Conservation (phyloP, 176 grass and related monocot species). For the Lolium multiflorum region DNA sequence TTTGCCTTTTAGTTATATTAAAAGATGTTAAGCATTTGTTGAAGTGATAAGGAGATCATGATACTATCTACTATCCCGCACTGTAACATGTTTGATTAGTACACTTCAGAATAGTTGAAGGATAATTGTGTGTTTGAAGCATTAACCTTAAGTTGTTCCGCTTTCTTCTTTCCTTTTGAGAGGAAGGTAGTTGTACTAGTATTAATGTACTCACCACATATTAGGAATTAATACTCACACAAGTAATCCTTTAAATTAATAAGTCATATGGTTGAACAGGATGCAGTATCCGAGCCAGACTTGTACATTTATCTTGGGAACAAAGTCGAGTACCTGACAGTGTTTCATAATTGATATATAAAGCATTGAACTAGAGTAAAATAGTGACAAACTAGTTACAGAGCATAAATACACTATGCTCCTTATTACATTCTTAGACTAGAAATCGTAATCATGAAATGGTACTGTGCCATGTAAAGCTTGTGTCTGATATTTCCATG, state of each 20-base stretch:
- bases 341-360: conserved; percentile 40
- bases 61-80: conserved; percentile 25
- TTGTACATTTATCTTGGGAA: conserved; percentile 20
- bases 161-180: conserved; percentile 23
- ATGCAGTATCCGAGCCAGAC: conserved; percentile 13
- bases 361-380: conserved; percentile 45
- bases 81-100: conserved; percentile 31
- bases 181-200: conserved; percentile 15
- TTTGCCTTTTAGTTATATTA: conserved; percentile 44
- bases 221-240: neutral
- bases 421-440: conserved; percentile 29
- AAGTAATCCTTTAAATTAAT: conserved; percentile 22
- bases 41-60: conserved; percentile 27
- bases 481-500: conserved; percentile 24
- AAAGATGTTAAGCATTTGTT: conserved; percentile 40
- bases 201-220: conserved; percentile 23
- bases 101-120: conserved; percentile 25
- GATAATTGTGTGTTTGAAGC: conserved; percentile 24
- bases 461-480: conserved; percentile 25
- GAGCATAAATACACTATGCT: conserved; percentile 28
- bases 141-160: neutral
- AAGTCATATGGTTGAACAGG: conserved; percentile 21
- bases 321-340: conserved; percentile 39
- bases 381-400: conserved; percentile 22
- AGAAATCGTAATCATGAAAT: conserved; percentile 31